Evolutionary conservation across 2,329 filamentous ascomycete genomes (phyloP).

Genomic region (Monosporascus sp.): DNA sequence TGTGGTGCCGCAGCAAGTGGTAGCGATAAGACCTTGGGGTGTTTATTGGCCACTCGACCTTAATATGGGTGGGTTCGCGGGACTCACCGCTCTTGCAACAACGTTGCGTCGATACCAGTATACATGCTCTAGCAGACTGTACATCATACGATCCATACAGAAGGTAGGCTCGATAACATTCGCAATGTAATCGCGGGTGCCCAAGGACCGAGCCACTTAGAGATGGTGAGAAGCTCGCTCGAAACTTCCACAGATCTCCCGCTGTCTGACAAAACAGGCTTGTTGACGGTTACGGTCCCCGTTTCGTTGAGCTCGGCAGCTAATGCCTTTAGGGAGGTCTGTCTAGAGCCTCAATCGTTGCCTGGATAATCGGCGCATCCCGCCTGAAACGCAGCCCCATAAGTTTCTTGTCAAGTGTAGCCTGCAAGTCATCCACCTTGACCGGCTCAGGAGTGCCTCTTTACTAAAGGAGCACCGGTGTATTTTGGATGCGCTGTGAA

Average conservation of each 20-base stretch:
- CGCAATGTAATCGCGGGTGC: too few species aligned
- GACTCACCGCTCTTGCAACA: too few species aligned
- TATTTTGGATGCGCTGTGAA: too few species aligned
- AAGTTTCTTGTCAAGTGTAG: conserved; percentile 63
- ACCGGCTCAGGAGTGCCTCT: too few species aligned
- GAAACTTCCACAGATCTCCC: not conserved
- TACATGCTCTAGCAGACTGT: too few species aligned
- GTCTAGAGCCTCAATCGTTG: conserved; percentile 53
- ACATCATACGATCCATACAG: too few species aligned
- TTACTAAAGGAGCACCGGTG: too few species aligned
- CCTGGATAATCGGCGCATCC: conserved; percentile 58
- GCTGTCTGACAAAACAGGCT: not conserved
- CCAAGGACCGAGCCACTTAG: not conserved
- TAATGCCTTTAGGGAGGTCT: conserved; percentile 58
- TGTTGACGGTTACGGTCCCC: not conserved
- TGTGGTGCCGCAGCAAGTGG: conserved; percentile 57
- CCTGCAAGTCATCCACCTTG: conserved; percentile 32
- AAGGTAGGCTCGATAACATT: too few species aligned
- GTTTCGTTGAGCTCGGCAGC: not conserved
- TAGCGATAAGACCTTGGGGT: conserved; percentile 54
- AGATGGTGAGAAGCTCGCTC: not conserved
- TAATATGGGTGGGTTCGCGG: too few species aligned
- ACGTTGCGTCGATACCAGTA: too few species aligned
- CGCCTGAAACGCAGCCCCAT: conserved; percentile 64
- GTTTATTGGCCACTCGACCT: too few species aligned